Evolutionary conservation across 176 grass and related monocot genomes (phyloP).

Genomic region (Secale cereale): DNA sequence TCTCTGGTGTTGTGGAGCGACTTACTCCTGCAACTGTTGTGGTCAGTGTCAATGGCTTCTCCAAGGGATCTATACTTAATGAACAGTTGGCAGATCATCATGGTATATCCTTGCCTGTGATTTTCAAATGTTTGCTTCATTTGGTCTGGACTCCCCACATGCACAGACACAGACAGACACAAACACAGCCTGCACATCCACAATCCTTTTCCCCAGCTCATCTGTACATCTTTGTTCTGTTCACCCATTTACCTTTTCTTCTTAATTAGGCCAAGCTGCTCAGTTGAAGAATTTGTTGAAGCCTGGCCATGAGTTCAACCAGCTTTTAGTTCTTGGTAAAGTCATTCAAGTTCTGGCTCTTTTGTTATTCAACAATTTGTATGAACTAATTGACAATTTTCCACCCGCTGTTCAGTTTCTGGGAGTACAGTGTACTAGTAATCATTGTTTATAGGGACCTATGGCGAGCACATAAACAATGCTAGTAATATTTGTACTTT

Average conservation of each 20-base stretch:
- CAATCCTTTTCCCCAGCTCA: not conserved
- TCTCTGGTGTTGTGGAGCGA: conserved; percentile 83
- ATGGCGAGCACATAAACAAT: too few species aligned
- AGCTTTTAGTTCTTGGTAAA: conserved; percentile 84
- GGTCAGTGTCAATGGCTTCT: conserved; percentile 68
- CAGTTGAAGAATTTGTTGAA: conserved; percentile 76
- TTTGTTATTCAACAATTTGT: conserved; percentile 1
- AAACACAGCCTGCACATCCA: not conserved
- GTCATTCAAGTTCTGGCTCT: not conserved
- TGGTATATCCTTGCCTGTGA: conserved; percentile 35
- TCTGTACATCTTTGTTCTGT: not conserved
- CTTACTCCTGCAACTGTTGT: conserved; percentile 76
- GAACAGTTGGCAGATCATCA: conserved; percentile 84
- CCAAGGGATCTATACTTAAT: conserved; percentile 70
- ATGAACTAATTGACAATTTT: not conserved
- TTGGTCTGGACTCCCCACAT: not conserved
- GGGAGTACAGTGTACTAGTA: not conserved
- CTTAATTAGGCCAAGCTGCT: conserved; percentile 69
- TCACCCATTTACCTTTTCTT: not conserved
- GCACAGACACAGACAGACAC: not conserved
- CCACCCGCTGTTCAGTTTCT: not conserved
- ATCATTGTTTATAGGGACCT: too few species aligned
- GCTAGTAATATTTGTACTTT: not conserved
- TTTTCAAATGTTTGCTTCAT: not conserved
- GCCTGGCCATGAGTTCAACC: conserved; percentile 80